Evolutionary conservation across 1,284 basidiomycete genomes (phyloP).

Genomic region (Trametes sp.): DNA sequence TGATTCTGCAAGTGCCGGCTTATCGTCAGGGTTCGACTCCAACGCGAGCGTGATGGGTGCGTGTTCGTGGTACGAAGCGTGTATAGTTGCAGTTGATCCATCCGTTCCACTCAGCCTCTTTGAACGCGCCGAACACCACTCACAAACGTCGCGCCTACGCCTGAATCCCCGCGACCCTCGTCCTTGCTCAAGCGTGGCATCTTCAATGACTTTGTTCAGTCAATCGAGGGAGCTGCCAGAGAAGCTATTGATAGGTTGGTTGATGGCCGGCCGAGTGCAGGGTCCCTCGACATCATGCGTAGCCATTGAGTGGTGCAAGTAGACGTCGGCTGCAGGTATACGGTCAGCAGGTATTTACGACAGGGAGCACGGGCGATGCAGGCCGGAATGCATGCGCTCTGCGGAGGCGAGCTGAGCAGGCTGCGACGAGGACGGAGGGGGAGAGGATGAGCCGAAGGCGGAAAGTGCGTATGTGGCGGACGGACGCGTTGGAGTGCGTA

Average conservation of each 20-base stretch:
- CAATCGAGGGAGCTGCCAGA: background rate
- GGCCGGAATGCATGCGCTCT: background rate
- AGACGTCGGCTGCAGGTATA: background rate
- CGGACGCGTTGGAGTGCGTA: background rate
- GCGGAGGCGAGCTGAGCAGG: background rate
- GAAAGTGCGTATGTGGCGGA: slow-evolving; percentile 8
- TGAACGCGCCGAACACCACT: no score
- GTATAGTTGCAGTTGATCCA: no score
- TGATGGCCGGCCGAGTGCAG: background rate
- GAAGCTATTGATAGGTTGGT: background rate
- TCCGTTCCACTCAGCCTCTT: no score
- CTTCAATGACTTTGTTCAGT: no score
- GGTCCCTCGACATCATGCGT: background rate
- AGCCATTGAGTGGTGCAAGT: background rate
- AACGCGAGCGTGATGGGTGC: no score
- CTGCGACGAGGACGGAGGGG: background rate
- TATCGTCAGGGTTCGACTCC: no score
- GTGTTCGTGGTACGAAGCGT: no score
- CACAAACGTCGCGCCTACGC: no score
- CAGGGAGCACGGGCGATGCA: background rate
- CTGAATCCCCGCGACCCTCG: no score
- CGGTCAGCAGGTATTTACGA: background rate
- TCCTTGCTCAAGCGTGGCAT: no score
- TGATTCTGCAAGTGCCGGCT: no score
- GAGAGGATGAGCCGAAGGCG: background rate